phyloP scores from a whole-genome alignment of 2,329 filamentous ascomycete genomes.

The Epichloe glyceriae region DNA sequence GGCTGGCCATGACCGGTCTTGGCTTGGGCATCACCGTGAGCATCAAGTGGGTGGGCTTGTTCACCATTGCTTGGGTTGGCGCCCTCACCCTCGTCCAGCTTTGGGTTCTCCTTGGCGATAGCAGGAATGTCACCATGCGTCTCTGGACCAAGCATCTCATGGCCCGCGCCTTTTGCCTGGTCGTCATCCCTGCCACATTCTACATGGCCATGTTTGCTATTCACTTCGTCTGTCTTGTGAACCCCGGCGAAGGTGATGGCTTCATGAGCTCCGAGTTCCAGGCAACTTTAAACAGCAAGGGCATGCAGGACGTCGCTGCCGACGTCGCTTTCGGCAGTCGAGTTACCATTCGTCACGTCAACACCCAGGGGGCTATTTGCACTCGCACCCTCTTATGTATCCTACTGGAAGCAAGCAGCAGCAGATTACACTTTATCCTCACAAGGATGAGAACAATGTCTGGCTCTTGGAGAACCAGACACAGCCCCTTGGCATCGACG shows the following conservation, averaged over 20 bases:
- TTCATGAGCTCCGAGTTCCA: slow-evolving; percentile 99
- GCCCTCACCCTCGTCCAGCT: slow-evolving; percentile 81
- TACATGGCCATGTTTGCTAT: slow-evolving; percentile 97
- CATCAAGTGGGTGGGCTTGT: slow-evolving; percentile 98
- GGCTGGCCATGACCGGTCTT: slow-evolving; percentile 76
- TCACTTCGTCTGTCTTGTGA: slow-evolving; percentile 84
- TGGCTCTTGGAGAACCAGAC: slow-evolving; percentile 95
- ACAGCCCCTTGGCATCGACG: slow-evolving; percentile 66
- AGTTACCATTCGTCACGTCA: slow-evolving; percentile 79
- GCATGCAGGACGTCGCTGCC: slow-evolving; percentile 87
- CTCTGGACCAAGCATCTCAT: slow-evolving; percentile 90
- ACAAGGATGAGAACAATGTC: slow-evolving; percentile 97
- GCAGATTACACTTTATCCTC: slow-evolving; percentile 93
- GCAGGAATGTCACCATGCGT: slow-evolving; percentile 70
- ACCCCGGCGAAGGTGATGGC: slow-evolving; percentile 92
- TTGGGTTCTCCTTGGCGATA: slow-evolving; percentile 88
- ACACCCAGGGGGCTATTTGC: slow-evolving; percentile 97
- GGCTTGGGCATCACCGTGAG: slow-evolving; percentile 82
- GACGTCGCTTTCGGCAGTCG: slow-evolving; percentile 84
- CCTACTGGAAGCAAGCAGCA: slow-evolving; percentile 96
- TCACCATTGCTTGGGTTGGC: slow-evolving; percentile 98
- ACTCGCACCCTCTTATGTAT: slow-evolving; percentile 97
- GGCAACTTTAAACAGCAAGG: slow-evolving; percentile 89
- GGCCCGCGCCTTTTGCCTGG: slow-evolving; percentile 79
- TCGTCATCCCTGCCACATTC: slow-evolving; percentile 76